Percentiles rank a stretch among this genome's conserved stretches.
phyloP scores from a whole-genome alignment of 1,139 yeast species.

The Insectozyma bohioensis region DNA sequence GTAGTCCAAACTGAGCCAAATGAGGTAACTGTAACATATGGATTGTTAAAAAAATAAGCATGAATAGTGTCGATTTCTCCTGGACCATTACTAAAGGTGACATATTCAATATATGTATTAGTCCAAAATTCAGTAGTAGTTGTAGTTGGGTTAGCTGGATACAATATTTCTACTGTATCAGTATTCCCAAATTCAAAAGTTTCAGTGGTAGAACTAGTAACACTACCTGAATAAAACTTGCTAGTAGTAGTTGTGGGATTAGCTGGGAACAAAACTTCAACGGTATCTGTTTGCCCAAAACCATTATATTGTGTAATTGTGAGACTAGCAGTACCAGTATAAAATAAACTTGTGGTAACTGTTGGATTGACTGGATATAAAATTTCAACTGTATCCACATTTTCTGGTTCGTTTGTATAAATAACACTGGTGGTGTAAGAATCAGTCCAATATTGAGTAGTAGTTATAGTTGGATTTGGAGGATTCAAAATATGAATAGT shows the following conservation, averaged over 20 bases:
- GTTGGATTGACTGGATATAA: conserved; percentile 15
- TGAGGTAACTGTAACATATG: conserved; percentile 15
- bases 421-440: conserved; percentile 17
- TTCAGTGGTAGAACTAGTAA: conserved; percentile 11
- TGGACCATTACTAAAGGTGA: conserved; percentile 10
- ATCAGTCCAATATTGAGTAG: conserved; percentile 6
- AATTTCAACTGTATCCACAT: conserved; percentile 19
- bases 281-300: conserved; percentile 17
- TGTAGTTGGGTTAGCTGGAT: conserved; percentile 15
- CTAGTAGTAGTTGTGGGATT: conserved; percentile 13
- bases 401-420: conserved; percentile 7
- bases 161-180: conserved; percentile 19
- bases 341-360: conserved; percentile 9
- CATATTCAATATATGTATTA: conserved; percentile 10
- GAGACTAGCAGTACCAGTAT: conserved; percentile 1
- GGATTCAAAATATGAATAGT: conserved; percentile 18
- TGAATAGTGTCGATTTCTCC: conserved; percentile 16
- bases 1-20: conserved; percentile 10
- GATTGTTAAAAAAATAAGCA: conserved; percentile 17
- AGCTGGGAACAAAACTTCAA: conserved; percentile 20
- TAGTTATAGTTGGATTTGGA: conserved; percentile 14
- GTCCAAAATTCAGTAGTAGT: conserved; percentile 15
- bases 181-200: conserved; percentile 13
- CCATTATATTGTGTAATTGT: conserved; percentile 12
- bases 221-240: conserved; percentile 14